phyloP scores from a whole-genome alignment of 768 basidiomycete genomes.

The Russula virescens region DNA sequence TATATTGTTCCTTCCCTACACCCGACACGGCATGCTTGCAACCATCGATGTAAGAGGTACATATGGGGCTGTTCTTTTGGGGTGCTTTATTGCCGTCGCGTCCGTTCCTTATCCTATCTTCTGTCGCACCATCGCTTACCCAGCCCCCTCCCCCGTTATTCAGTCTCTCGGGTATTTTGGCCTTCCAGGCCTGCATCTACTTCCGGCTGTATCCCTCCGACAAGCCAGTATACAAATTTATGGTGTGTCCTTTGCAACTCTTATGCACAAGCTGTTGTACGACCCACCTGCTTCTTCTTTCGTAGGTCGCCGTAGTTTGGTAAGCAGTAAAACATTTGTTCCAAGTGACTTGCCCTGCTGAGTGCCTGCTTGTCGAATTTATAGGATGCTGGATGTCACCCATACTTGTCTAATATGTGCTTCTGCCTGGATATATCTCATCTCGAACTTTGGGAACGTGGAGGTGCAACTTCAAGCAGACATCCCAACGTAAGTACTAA shows the following conservation, averaged over 20 bases:
- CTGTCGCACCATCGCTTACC: neutral
- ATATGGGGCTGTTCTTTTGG: conserved; percentile 18
- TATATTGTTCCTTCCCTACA: neutral
- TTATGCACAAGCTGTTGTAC: neutral
- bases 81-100: conserved; percentile 17
- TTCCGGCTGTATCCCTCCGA: conserved; percentile 17
- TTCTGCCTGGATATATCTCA: conserved; percentile 22
- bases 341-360: neutral
- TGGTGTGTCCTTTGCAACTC: conserved; percentile 4
- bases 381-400: conserved; percentile 17
- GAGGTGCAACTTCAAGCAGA: neutral
- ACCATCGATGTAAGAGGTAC: neutral
- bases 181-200: conserved; percentile 18
- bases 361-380: neutral
- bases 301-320: conserved; percentile 19
- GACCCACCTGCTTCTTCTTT: neutral
- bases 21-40: conserved; percentile 15
- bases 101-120: neutral
- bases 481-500: conserved; percentile 15
- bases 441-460: conserved; percentile 21
- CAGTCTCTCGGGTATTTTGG: conserved; percentile 22
- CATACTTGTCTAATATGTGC: conserved; percentile 20
- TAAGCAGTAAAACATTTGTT: neutral
- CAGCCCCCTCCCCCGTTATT: too few relatives aligned
- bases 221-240: neutral